phyloP scores from a whole-genome alignment of 208 protist genomes.

The Trypanosoma avium region DNA sequence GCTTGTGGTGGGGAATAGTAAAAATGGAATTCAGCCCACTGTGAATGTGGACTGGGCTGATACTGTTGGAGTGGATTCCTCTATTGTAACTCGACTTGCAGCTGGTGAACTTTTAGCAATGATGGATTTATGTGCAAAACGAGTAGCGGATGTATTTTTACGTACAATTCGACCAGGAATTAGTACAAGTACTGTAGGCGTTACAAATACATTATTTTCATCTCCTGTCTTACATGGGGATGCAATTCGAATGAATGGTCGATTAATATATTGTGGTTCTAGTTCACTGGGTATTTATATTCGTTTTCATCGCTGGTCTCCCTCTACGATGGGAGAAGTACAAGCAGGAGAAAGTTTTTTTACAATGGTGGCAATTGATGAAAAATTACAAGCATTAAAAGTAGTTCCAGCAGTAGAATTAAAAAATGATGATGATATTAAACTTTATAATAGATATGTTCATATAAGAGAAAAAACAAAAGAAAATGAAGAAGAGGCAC shows the following conservation, averaged over 20 bases:
- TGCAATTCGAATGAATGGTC: constrained; percentile 71
- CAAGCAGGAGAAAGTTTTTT: constrained; percentile 83
- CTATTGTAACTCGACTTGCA: constrained; percentile 45
- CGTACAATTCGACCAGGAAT: constrained; percentile 24
- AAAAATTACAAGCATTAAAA: constrained; percentile 72
- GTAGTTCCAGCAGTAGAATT: constrained; percentile 79
- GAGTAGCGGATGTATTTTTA: constrained; percentile 41
- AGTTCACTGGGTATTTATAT: constrained; percentile 87
- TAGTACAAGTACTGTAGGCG: constrained; percentile 73
- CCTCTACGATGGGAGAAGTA: constrained; percentile 58
- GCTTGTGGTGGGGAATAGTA: constrained; percentile 59
- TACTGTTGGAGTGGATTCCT: constrained; percentile 61
- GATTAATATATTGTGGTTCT: constrained; percentile 74
- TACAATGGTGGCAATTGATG: constrained; percentile 87
- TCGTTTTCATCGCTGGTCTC: constrained; percentile 66
- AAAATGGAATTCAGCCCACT: constrained; percentile 48
- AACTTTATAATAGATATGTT: constrained; percentile 59
- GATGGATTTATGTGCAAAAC: constrained; percentile 86
- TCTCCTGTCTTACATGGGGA: constrained; percentile 87
- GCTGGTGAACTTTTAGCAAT: constrained; percentile 84
- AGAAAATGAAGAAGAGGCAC: constrained; percentile 28
- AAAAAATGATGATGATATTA: constrained; percentile 64
- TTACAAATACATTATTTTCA: constrained; percentile 80
- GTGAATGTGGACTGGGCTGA: constrained; percentile 77
- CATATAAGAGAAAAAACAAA: constrained; percentile 43